Evolutionary conservation across 805 yeast genomes (phyloP), one percentile per base, ranked within the genome.

Genomic region (Saccharomyces jurei): DNA sequence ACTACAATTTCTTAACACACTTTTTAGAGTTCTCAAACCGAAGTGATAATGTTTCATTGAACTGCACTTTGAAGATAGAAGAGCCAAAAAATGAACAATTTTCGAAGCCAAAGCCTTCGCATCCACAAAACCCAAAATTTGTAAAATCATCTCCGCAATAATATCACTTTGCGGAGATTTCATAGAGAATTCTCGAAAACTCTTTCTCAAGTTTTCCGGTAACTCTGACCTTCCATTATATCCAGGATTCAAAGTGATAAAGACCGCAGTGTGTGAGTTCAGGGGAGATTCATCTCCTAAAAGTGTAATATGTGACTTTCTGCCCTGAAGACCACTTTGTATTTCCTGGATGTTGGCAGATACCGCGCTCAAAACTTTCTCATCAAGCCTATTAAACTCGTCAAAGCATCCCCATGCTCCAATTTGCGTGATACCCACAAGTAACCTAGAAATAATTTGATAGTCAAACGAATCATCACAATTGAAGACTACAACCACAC

Each of bases 341-440:
- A 90, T 87, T 28, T 69, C 73, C 59, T 86, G 95, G 27, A 92
- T 77, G 61, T 85, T 89, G 0, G 92, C 81, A 0, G 97, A 85
- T 0, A 89, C 86, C 0, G 97, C 91, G 70, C 96, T 89, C 50
- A 92, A 72, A 55, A 84, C 85, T 13, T 76, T 77, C 55, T 79
- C 80, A 44, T 82, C 84, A 30, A 92, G 76, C 57, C 98, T 76
- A 64, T 92, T 92, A 64, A 92, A 91, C 67, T 92, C 98, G 68
- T 92, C 98, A 71, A 92, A 92, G 69, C 98, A 92, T 4, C 91
- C 96, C 96, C 96, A 92, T 0, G 90, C 85, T 0, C 96, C 96
- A 6, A 89, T 81, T 56, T 83, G 83, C 56, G 91, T 84, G 9
- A 90, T 74, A 49, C 98, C 98, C 25, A 81, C 63, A 31, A 92